phyloP scores from a whole-genome alignment of 1,284 basidiomycete genomes.

The Xerocomus amazonicus region DNA sequence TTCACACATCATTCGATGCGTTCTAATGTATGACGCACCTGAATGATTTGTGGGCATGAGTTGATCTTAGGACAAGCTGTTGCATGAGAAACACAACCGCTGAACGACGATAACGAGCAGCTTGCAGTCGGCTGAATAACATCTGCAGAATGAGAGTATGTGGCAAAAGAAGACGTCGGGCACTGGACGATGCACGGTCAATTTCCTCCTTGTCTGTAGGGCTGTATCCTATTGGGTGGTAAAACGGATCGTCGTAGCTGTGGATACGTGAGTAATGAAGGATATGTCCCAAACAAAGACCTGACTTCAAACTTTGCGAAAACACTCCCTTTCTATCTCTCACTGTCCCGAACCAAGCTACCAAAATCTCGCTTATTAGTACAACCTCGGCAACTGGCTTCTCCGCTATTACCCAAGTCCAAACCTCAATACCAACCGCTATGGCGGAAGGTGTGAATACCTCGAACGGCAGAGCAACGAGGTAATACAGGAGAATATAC shows the following conservation, averaged over 20 bases:
- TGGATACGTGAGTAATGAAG: conserved; percentile 5
- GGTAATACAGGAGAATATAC: conserved; percentile 81
- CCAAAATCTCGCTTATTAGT: conserved; percentile 82
- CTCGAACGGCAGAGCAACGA: conserved; percentile 87
- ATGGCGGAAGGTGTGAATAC: conserved; percentile 87
- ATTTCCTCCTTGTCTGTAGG: conserved; percentile 88
- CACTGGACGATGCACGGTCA: conserved; percentile 68
- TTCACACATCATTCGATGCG: conserved; percentile 3
- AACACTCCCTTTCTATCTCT: conserved; percentile 79
- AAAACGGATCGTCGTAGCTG: conserved; percentile 87
- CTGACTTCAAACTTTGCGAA: conserved; percentile 75
- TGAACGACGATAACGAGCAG: conserved; percentile 84
- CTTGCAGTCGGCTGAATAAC: conserved; percentile 90
- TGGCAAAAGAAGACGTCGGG: conserved; percentile 75
- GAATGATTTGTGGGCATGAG: conserved; percentile 60
- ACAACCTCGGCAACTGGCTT: conserved; percentile 71
- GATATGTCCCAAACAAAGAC: conserved; percentile 12
- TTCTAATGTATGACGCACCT: conserved; percentile 49
- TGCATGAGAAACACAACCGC: conserved; percentile 86
- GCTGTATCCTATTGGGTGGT: conserved; percentile 82
- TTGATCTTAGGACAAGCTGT: conserved; percentile 79
- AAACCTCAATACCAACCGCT: conserved; percentile 86
- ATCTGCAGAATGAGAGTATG: conserved; percentile 87
- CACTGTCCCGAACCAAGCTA: conserved; percentile 86
- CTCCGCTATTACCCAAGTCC: conserved; percentile 96